Evolutionary conservation across 169 alveolate genomes (phyloP).

Genomic region (Eimeria sp.): DNA sequence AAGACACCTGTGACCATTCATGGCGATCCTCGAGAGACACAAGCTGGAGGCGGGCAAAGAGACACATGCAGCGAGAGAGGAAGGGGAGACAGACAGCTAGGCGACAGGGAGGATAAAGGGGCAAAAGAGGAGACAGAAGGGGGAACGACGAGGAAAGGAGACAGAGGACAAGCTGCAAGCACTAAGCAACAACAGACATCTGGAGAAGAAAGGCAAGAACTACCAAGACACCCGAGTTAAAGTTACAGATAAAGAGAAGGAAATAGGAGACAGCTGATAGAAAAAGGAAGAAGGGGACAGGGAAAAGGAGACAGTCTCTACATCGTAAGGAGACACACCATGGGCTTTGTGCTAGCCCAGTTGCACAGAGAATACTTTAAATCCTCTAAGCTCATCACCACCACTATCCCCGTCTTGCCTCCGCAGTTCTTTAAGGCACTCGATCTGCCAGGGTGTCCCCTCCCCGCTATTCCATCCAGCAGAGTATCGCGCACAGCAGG

Average conservation of each 20-base stretch:
- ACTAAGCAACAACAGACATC: background rate
- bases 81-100: background rate
- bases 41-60: too few species aligned
- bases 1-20: too few species aligned
- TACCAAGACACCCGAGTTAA: background rate
- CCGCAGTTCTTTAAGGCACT: background rate
- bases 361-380: slow-evolving; percentile 76
- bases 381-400: slow-evolving; percentile 71
- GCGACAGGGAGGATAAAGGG: background rate
- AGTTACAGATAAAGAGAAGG: background rate
- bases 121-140: background rate
- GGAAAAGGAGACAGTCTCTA: background rate
- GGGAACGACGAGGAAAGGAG: background rate
- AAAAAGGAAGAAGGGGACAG: background rate
- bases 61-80: too few species aligned
- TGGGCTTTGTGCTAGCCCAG: slow-evolving; percentile 78
- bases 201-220: background rate
- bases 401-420: slow-evolving; percentile 30
- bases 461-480: background rate
- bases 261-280: background rate
- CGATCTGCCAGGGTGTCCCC: background rate
- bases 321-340: slow-evolving; percentile 14
- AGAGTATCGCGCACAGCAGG: slow-evolving; percentile 29
- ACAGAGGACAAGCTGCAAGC: background rate
- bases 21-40: too few species aligned